Conservation (phyloP, 2,329 filamentous ascomycete species). For the Xylariaceae sp. region DNA sequence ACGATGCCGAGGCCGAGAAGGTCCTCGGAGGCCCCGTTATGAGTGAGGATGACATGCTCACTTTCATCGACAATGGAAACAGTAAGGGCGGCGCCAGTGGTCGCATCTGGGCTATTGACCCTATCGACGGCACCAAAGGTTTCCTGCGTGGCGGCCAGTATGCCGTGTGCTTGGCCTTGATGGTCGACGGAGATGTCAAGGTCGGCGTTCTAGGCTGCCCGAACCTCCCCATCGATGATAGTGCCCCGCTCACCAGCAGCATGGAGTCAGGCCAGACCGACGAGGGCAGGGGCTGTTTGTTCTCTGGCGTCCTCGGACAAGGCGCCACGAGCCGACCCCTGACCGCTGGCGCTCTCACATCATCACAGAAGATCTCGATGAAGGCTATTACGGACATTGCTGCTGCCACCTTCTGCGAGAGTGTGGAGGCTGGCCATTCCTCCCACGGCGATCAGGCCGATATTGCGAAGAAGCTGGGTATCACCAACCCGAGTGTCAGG, state of each 20-base stretch:
- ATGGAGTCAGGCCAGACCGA: slow-evolving; percentile 73
- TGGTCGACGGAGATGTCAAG: slow-evolving; percentile 90
- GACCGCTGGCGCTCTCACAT: slow-evolving; percentile 48
- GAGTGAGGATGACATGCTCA: slow-evolving; percentile 62
- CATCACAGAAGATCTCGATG: slow-evolving; percentile 69
- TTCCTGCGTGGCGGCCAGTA: slow-evolving; percentile 96
- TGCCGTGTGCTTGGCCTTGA: slow-evolving; percentile 85
- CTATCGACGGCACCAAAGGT: slow-evolving; percentile 96
- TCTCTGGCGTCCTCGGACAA: slow-evolving; percentile 74
- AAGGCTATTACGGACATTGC: slow-evolving; percentile 68
- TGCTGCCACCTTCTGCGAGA: slow-evolving; percentile 91
- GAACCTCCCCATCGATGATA: slow-evolving; percentile 86
- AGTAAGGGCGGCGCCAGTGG: slow-evolving; percentile 69
- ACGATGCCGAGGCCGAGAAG: slow-evolving; percentile 60
- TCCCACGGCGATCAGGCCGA: slow-evolving; percentile 81
- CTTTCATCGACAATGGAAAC: slow-evolving; percentile 63
- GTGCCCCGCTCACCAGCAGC: slow-evolving; percentile 63
- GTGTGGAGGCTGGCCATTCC: slow-evolving; percentile 89
- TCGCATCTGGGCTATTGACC: slow-evolving; percentile 93
- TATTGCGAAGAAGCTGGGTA: slow-evolving; percentile 80
- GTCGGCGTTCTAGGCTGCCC: slow-evolving; percentile 94
- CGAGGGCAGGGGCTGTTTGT: slow-evolving; percentile 78
- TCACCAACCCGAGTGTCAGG: slow-evolving; percentile 82
- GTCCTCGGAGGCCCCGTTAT: slow-evolving; percentile 66
- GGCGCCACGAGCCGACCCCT: slow-evolving; percentile 80